A percentile compares a stretch with the other conserved stretches of the same genome.
These are phyloP conservation scores for Isatis tinctoria DNA, from an alignment of 345 rosid genomes.

Conservation along the genomic window DNA sequence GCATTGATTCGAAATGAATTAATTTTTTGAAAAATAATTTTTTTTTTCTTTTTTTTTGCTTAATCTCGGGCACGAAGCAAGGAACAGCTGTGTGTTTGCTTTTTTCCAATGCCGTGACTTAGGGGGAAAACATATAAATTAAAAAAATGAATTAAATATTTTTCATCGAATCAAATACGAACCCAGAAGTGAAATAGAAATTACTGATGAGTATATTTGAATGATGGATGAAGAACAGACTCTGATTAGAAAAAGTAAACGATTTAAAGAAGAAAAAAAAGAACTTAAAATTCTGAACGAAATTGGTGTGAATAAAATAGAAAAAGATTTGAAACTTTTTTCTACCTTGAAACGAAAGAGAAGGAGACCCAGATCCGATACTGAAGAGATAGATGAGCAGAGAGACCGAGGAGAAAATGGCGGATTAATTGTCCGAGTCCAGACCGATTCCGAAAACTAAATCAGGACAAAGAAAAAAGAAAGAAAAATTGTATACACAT, in stretches of 20 bases:
- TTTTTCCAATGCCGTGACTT: slow-evolving; percentile 32
- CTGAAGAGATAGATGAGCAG: slow-evolving; percentile 20
- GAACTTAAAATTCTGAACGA: neutral
- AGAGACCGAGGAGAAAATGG: slow-evolving; percentile 34
- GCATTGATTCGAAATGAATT: slow-evolving; percentile 12
- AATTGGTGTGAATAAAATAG: neutral
- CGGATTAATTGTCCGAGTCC: slow-evolving; percentile 20
- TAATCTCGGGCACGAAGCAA: slow-evolving; percentile 30
- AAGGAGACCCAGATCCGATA: slow-evolving; percentile 48
- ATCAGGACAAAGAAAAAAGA: neutral
- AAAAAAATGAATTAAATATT: neutral
- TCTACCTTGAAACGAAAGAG: slow-evolving; percentile 36
- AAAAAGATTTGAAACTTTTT: neutral
- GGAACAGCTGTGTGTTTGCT: slow-evolving; percentile 34
- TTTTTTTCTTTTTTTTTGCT: no score
- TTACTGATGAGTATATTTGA: neutral
- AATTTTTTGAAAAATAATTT: neutral
- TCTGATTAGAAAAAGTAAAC: neutral
- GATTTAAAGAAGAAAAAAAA: neutral
- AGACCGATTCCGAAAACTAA: slow-evolving; percentile 22
- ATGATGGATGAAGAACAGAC: neutral
- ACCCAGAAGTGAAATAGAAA: neutral
- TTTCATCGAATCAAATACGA: neutral
- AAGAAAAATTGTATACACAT: neutral
- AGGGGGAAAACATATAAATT: slow-evolving; percentile 11